A percentile compares a stretch with the other conserved stretches of the same genome.
phyloP scores from a whole-genome alignment of 2,329 filamentous ascomycete species.

The Aspergillus cejpii region DNA sequence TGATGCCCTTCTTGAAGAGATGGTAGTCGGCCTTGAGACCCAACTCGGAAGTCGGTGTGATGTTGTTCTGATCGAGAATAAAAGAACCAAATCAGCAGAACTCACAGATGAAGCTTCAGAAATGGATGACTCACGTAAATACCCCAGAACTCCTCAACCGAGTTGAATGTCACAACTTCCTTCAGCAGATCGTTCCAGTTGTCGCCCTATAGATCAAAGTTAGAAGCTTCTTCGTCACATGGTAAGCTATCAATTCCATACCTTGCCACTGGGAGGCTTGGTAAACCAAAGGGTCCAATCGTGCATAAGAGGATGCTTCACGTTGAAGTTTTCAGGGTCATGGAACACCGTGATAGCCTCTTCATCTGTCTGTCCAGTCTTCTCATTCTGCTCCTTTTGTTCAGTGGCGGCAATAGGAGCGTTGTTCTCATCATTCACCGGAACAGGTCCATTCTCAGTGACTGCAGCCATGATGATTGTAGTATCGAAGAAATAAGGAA shows the following conservation, averaged over 20 bases:
- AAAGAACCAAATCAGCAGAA: conserved; percentile 9
- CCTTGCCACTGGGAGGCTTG: conserved; percentile 93
- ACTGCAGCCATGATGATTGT: conserved; percentile 33
- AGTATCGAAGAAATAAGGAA: neutral
- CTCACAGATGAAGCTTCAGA: neutral
- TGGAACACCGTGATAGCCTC: conserved; percentile 92
- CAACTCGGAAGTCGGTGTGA: conserved; percentile 89
- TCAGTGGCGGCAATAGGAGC: conserved; percentile 46
- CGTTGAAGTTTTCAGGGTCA: conserved; percentile 97
- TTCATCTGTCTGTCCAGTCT: conserved; percentile 26
- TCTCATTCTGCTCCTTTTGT: conserved; percentile 34
- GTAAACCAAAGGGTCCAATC: conserved; percentile 99
- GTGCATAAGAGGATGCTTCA: conserved; percentile 97
- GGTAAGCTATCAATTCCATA: conserved; percentile 37
- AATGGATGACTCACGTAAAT: conserved; percentile 69
- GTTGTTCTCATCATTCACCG: conserved; percentile 49
- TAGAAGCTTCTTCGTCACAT: conserved; percentile 4
- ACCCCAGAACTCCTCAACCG: conserved; percentile 98
- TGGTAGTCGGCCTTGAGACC: conserved; percentile 98
- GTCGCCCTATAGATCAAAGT: conserved; percentile 59
- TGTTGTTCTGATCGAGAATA: conserved; percentile 71
- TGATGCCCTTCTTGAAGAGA: conserved; percentile 94
- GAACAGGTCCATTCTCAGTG: conserved; percentile 31
- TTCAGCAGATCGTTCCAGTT: conserved; percentile 99
- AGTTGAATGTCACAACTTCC: conserved; percentile 97